phyloP scores from a whole-genome alignment of 1,284 basidiomycete species.

The Pseudozyma tsukubaensis region DNA sequence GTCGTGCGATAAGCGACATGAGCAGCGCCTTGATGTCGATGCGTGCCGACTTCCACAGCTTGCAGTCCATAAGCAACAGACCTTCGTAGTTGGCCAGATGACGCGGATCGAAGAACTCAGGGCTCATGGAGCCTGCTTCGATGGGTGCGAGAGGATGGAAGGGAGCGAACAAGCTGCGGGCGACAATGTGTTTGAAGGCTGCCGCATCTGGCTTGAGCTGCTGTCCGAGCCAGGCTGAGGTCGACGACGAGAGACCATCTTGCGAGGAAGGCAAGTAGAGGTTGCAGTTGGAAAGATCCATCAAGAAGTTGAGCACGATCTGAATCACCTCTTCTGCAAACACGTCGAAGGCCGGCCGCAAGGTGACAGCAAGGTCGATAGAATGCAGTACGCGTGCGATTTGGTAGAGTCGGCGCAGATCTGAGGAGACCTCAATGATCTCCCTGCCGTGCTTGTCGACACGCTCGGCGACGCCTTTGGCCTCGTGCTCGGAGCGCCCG shows the following conservation, averaged over 20 bases:
- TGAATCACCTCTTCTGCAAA: slow-evolving; percentile 88
- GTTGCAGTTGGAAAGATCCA: slow-evolving; percentile 61
- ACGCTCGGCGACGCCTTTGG: slow-evolving; percentile 75
- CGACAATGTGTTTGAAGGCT: slow-evolving; percentile 54
- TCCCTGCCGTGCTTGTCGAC: slow-evolving; percentile 86
- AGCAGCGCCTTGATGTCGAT: slow-evolving; percentile 84
- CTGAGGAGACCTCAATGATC: slow-evolving; percentile 81
- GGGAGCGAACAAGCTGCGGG: slow-evolving; percentile 48
- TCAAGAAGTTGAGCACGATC: slow-evolving; percentile 55
- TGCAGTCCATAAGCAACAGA: slow-evolving; percentile 62
- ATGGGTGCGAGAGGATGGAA: slow-evolving; percentile 49
- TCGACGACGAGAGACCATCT: slow-evolving; percentile 3
- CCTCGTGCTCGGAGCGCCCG: slow-evolving; percentile 67
- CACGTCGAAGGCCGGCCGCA: slow-evolving; percentile 86
- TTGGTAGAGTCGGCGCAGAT: slow-evolving; percentile 79
- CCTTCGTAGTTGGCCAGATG: slow-evolving; percentile 61
- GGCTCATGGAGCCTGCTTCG: slow-evolving; percentile 51
- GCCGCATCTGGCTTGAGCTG: slow-evolving; percentile 51
- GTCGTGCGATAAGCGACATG: slow-evolving; percentile 77
- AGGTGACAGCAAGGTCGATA: slow-evolving; percentile 91
- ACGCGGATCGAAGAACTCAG: slow-evolving; percentile 58
- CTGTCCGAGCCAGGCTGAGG: slow-evolving; percentile 23
- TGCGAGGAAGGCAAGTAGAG: slow-evolving; percentile 47
- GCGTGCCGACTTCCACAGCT: slow-evolving; percentile 70
- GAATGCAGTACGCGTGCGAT: slow-evolving; percentile 83